Conservation (phyloP, 1,284 basidiomycete genomes). For the Ganoderma sinense region DNA sequence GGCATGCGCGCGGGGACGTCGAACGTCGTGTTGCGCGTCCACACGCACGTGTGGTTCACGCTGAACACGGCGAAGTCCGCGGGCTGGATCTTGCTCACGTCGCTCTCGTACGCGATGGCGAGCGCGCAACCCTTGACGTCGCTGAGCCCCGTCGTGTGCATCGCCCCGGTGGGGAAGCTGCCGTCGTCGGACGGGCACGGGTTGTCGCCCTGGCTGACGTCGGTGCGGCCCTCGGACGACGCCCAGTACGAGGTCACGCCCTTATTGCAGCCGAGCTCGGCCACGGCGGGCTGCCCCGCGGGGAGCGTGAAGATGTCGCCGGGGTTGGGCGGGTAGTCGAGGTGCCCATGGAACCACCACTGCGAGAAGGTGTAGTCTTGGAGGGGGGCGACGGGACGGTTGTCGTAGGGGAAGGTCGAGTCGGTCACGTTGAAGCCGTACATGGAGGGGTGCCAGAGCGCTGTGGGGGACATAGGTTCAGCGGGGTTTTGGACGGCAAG, state of each 20-base stretch:
- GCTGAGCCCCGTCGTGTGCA: conserved; percentile 61
- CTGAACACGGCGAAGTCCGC: conserved; percentile 78
- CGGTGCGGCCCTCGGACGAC: conserved; percentile 55
- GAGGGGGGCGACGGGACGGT: conserved; percentile 44
- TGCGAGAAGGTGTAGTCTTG: conserved; percentile 60
- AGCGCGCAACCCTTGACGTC: conserved; percentile 74
- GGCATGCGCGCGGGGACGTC: conserved; percentile 75
- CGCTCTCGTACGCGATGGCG: conserved; percentile 75
- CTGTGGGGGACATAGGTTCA: conserved; percentile 15
- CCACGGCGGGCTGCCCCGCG: conserved; percentile 59
- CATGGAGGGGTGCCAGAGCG: conserved; percentile 48
- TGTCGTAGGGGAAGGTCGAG: conserved; percentile 56
- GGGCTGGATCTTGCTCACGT: conserved; percentile 63
- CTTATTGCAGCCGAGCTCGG: conserved; percentile 67
- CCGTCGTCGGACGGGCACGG: conserved; percentile 51
- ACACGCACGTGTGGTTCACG: conserved; percentile 79
- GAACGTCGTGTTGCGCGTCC: conserved; percentile 72
- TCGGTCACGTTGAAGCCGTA: conserved; percentile 66
- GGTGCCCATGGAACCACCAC: conserved; percentile 80
- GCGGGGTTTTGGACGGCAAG: neutral
- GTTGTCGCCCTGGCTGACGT: conserved; percentile 56
- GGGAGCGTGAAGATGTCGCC: conserved; percentile 67
- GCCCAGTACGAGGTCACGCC: conserved; percentile 62
- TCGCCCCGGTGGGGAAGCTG: conserved; percentile 49
- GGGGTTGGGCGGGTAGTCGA: conserved; percentile 62